Evolutionary conservation across 768 basidiomycete species (phyloP), one percentile per base, ranked within the genome.

Genomic region (Mycena rosella): DNA sequence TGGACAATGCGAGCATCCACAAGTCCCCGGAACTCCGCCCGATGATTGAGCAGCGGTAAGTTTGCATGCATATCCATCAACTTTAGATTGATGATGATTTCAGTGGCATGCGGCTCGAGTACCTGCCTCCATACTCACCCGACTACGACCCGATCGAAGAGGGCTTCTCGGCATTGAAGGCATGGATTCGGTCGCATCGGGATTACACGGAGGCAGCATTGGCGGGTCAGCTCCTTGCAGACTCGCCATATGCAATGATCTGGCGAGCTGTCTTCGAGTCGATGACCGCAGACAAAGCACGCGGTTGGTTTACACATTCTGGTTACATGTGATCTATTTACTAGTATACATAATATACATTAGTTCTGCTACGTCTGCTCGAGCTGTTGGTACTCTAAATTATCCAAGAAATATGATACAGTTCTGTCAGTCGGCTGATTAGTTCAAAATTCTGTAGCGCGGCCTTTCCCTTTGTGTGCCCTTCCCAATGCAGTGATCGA

Each of bases 71-170:
- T 36, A 36, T 14, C 14, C 34, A 36, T 7, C 14, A 14, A 36
- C 14, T 36, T 36, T 14, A 36, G 34, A 36, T 7, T 7, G 7
- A 36, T 36, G 34, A 36, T 7, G 14, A 36, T 7, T 36, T 7
- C 34, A 36, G 34, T 36, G 14, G 8, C 34, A 7, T 7, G n/a
- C n/a, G n/a, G n/a, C n/a, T n/a, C n/a, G n/a, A n/a, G n/a, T n/a
- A n/a, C n/a, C n/a, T n/a, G n/a, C 34, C 34, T 7, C 72, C 78
- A 3, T 80, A 78, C 60, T 80, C 77, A 4, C 79, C n/a, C n/a
- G n/a, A n/a, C n/a, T n/a, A n/a, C n/a, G n/a, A n/a, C n/a, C n/a
- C n/a, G n/a, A n/a, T n/a, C 27, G 78, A 79, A 59, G 72, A 77
- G 60, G 72, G 67, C 18, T 80, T 80, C 66, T 75, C 68, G 20